Conservation (phyloP, 257 asterid genomes). For the Penstemon davidsonii region DNA sequence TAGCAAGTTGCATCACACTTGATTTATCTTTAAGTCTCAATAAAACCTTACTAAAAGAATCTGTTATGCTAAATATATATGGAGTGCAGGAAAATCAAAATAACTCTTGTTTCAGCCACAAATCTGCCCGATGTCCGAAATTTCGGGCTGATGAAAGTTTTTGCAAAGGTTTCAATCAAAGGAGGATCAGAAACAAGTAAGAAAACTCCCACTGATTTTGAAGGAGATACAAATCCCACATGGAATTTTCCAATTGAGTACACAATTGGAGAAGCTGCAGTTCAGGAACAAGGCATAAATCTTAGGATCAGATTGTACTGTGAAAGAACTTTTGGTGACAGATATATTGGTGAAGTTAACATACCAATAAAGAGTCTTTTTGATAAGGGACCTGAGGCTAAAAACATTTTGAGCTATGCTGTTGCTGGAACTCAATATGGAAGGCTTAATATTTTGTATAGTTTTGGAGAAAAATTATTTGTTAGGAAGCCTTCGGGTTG, state of each 20-base stretch:
- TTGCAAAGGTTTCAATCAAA: constrained; percentile 21
- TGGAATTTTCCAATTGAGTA: constrained; percentile 26
- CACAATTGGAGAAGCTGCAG: constrained; percentile 6
- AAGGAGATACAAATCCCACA: constrained; percentile 22
- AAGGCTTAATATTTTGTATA: constrained; percentile 17
- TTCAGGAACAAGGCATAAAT: neutral
- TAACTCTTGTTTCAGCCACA: constrained; percentile 26
- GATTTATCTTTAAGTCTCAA: too few species aligned
- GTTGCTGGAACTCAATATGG: constrained; percentile 27
- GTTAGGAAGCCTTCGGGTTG: constrained; percentile 18
- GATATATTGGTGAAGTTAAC: constrained; percentile 26
- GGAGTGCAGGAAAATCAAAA: constrained; percentile 18
- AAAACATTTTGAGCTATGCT: neutral
- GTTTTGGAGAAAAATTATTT: constrained; percentile 16
- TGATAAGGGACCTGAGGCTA: constrained; percentile 23
- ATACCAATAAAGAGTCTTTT: constrained; percentile 28
- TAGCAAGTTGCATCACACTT: neutral
- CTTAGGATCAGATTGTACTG: constrained; percentile 24
- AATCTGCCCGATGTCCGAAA: constrained; percentile 14
- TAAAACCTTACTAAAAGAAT: too few species aligned
- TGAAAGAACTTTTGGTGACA: constrained; percentile 17
- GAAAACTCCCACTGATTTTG: constrained; percentile 11
- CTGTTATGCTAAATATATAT: neutral
- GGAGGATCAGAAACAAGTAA: constrained; percentile 11
- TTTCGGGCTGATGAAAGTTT: constrained; percentile 15